Percentiles rank a stretch among this genome's conserved stretches.
These are phyloP conservation scores for Acorus gramineus DNA, from an alignment of 106 monocot genomes.

Conservation along the genomic window DNA sequence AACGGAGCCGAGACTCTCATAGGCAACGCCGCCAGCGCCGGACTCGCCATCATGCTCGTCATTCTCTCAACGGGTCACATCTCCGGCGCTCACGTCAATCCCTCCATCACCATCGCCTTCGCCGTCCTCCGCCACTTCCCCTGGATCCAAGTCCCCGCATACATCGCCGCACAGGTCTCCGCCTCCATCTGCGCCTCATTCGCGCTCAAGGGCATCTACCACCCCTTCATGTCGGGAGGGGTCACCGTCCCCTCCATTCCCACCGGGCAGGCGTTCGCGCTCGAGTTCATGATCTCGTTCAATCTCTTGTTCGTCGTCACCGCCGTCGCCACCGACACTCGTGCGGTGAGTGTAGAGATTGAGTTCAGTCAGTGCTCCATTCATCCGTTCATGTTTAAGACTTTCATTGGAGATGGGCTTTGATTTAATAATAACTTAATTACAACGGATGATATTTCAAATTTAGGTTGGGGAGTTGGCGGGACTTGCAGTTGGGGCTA, in stretches of 20 bases:
- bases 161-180: slow-evolving; percentile 69
- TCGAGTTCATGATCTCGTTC: slow-evolving; percentile 81
- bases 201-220: slow-evolving; percentile 70
- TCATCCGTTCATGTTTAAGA: neutral
- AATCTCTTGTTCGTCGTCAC: slow-evolving; percentile 82
- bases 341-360: slow-evolving; percentile 23
- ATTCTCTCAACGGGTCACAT: slow-evolving; percentile 98
- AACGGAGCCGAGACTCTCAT: slow-evolving; percentile 60
- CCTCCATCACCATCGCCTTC: slow-evolving; percentile 85
- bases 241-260: slow-evolving; percentile 73
- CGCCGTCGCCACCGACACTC: slow-evolving; percentile 73
- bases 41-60: slow-evolving; percentile 76
- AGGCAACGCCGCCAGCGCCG: slow-evolving; percentile 79
- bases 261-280: slow-evolving; percentile 69
- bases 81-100: slow-evolving; percentile 95
- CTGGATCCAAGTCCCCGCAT: slow-evolving; percentile 85
- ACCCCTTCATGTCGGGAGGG: slow-evolving; percentile 83
- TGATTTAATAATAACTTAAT: no score
- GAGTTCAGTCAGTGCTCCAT: neutral
- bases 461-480: slow-evolving; percentile 82
- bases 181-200: slow-evolving; percentile 79
- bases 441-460: no score
- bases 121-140: slow-evolving; percentile 92
- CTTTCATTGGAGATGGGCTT: neutral
- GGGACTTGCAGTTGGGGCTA: slow-evolving; percentile 85